A percentile compares a stretch with the other conserved stretches of the same genome.
These are phyloP conservation scores for Pharus latifolius DNA, from an alignment of 176 grass and related monocot species.

Conservation along the genomic window DNA sequence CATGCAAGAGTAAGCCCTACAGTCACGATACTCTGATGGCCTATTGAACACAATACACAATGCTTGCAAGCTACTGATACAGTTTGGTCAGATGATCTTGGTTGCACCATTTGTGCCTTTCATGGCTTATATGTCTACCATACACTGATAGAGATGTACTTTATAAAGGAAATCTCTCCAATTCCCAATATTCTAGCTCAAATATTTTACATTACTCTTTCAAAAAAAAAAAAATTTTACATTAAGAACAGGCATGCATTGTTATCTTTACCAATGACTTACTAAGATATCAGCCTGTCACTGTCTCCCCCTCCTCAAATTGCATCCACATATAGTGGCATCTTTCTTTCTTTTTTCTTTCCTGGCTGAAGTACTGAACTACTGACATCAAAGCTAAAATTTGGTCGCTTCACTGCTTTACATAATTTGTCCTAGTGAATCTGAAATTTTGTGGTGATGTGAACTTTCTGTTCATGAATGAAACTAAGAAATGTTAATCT, in stretches of 20 bases:
- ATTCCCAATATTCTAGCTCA: not conserved
- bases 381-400: not conserved
- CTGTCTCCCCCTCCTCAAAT: not conserved
- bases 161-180: not conserved
- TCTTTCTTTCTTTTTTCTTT: conserved; percentile 17
- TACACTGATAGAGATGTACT: conserved; percentile 4
- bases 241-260: not conserved
- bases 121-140: conserved; percentile 2
- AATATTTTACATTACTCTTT: no score
- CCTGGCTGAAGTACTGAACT: not conserved
- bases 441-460: not conserved
- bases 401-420: not conserved
- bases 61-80: not conserved
- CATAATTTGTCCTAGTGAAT: not conserved
- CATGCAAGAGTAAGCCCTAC: conserved; percentile 66
- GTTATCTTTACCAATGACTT: not conserved
- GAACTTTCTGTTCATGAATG: not conserved
- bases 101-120: not conserved
- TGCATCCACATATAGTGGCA: not conserved
- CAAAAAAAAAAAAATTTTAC: no score
- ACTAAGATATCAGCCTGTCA: not conserved
- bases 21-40: not conserved
- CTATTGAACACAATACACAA: not conserved
- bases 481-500: conserved; percentile 6
- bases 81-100: not conserved